phyloP scores from a whole-genome alignment of 2,329 filamentous ascomycete species.

The Coniochaeta sp. region DNA sequence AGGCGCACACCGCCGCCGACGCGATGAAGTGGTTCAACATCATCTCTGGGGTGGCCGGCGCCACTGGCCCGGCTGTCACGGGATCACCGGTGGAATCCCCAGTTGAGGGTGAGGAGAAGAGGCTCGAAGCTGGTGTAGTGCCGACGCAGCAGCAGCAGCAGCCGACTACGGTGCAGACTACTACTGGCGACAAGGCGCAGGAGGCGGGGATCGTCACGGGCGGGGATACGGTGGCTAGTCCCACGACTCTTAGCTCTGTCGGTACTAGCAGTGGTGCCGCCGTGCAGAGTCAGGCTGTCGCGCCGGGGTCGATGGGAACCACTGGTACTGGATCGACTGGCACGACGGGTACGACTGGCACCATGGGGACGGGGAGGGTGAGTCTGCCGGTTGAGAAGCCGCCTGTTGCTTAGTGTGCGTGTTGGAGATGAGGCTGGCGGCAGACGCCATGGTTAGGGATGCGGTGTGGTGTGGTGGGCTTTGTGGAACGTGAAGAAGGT shows the following conservation, averaged over 20 bases:
- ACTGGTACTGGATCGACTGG: neutral
- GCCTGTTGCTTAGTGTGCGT: neutral
- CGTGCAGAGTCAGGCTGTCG: no score
- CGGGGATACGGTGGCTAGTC: constrained; percentile 9
- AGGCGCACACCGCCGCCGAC: constrained; percentile 73
- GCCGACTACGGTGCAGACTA: constrained; percentile 7
- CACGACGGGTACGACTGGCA: neutral
- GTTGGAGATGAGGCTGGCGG: neutral
- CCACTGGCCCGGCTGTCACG: constrained; percentile 30
- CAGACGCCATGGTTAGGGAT: neutral
- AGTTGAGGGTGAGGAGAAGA: constrained; percentile 16
- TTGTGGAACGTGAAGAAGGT: neutral
- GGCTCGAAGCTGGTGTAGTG: constrained; percentile 13
- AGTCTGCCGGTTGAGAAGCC: constrained; percentile 1
- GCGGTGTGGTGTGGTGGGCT: neutral
- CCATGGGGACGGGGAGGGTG: neutral
- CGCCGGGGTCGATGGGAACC: no score
- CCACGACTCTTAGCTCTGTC: constrained; percentile 3
- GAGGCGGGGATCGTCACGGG: constrained; percentile 22
- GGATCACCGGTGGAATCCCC: constrained; percentile 22
- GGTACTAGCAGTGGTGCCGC: neutral
- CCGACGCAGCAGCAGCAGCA: constrained; percentile 12
- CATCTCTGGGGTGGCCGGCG: constrained; percentile 55
- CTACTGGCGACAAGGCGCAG: constrained; percentile 27
- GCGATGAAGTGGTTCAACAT: constrained; percentile 80